Evolutionary conservation across 345 rosid genomes (phyloP).

Genomic region (Populus pruinosa): DNA sequence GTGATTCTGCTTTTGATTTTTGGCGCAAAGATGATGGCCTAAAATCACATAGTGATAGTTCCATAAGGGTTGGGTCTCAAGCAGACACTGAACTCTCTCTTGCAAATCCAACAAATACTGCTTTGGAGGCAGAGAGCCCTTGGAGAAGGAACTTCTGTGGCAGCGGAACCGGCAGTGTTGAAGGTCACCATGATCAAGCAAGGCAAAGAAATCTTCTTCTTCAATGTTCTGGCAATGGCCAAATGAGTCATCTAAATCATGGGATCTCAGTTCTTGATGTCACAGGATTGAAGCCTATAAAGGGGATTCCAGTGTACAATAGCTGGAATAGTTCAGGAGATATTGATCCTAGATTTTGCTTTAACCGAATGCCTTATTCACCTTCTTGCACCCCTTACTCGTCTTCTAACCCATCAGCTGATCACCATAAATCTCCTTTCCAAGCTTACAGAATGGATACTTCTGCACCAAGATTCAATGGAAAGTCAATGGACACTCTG

Average conservation of each 20-base stretch:
- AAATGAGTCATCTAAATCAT: constrained; percentile 15
- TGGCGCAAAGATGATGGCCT: constrained; percentile 26
- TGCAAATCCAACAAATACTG: constrained; percentile 18
- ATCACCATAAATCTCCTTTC: not conserved
- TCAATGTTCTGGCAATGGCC: not conserved
- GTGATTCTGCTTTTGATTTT: constrained; percentile 26
- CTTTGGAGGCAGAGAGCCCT: constrained; percentile 24
- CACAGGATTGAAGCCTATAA: constrained; percentile 36
- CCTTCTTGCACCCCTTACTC: constrained; percentile 13
- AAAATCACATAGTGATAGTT: constrained; percentile 28
- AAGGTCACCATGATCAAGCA: not conserved
- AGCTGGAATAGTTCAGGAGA: constrained; percentile 10
- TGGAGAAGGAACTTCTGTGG: constrained; percentile 7
- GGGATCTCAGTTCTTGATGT: constrained; percentile 33
- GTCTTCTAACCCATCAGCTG: not conserved
- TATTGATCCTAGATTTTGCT: constrained; percentile 24
- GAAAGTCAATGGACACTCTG: not conserved
- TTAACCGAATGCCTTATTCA: constrained; percentile 16
- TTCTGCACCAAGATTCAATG: not conserved
- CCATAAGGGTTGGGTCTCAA: constrained; percentile 17
- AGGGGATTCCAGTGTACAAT: constrained; percentile 47
- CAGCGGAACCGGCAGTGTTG: not conserved
- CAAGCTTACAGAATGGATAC: constrained; percentile 5
- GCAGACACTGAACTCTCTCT: constrained; percentile 43
- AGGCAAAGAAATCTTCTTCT: constrained; percentile 8